Base-by-base conservation (phyloP, 2,329 filamentous ascomycete species). In the Colletotrichum plurivorum region DNA sequence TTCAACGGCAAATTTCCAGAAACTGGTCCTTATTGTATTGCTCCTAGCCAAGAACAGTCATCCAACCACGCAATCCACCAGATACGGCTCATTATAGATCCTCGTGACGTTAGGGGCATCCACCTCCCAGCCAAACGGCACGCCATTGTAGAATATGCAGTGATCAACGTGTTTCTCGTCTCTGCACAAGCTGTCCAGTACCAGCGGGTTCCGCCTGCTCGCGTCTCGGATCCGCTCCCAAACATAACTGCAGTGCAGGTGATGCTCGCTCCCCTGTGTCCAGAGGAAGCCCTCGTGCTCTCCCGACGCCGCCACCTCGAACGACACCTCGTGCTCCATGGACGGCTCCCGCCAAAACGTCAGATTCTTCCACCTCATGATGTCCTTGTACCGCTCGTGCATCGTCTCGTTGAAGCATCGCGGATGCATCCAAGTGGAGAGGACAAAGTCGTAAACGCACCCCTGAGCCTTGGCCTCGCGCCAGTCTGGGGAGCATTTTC, bases 391-490 rank as follows among this genome's bases (percentile, higher is more conserved):
- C 12, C 46, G 36, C 2, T 68, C 60, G 15, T 63, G 59, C 65
- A 68, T 64, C 31, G 63, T 60, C 25, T 64, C 54, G 36, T 69
- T 63, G 45, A 64, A 71, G 59, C 66, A 68, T 13, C 36, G 39
- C 36, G 59, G 64, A 10, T 71, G 58, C 61, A 77, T 81, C 66
- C 78, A 68, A 4, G 65, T 68, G 1, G 65, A 68, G 46, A 68
- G 65, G 7, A 68, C 43, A 4, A 68, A 64, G 39, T 68, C 65
- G 22, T 63, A 68, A 1, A 68, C 54, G 52, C 65, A 68, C 5
- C 60, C 60, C 2, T 60, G 65, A 15, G 59, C 83, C 2, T 76
- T 79, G 10, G 73, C 78, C 2, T 80, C 76, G 13, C 48, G 27
- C 63, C 63, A 67, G 4, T 67, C 63, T 0, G 63, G 63, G 1